These are phyloP conservation scores for Talaromyces sp. DNA, from an alignment of 2,329 filamentous ascomycete species.

Conservation along the genomic window DNA sequence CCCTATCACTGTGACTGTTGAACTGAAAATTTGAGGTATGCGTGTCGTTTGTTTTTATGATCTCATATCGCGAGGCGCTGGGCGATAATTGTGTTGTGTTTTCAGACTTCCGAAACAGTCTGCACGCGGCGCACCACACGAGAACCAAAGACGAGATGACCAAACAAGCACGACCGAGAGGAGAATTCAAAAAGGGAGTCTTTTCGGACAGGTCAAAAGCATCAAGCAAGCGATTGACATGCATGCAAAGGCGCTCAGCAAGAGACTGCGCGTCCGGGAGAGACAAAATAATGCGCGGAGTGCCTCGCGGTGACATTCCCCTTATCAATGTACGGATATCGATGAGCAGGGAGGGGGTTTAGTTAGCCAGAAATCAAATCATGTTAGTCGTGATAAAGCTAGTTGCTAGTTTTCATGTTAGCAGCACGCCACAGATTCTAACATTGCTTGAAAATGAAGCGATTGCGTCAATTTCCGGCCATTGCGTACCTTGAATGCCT, in stretches of 20 bases:
- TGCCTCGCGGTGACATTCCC: neutral
- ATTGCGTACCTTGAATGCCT: neutral
- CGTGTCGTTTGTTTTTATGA: neutral
- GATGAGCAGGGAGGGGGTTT: neutral
- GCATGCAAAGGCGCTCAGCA: neutral
- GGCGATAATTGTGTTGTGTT: conserved; percentile 1
- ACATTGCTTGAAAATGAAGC: neutral
- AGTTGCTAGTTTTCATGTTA: neutral
- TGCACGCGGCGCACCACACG: neutral
- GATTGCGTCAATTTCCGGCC: neutral
- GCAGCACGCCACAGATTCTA: neutral
- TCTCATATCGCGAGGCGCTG: neutral
- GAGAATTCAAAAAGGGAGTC: neutral
- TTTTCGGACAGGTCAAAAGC: neutral
- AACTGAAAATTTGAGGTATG: neutral
- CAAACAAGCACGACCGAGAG: neutral
- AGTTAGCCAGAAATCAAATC: neutral
- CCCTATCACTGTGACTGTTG: neutral
- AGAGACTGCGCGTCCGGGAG: neutral
- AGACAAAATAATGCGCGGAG: neutral
- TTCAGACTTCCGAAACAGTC: neutral
- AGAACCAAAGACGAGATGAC: neutral
- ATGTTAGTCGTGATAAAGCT: neutral
- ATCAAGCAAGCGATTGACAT: neutral
- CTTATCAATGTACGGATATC: neutral